A percentile compares a stretch with the other conserved stretches of the same genome.
These are phyloP conservation scores for Leucosporidium scottii DNA, from an alignment of 768 basidiomycete species.

Conservation along the genomic window DNA sequence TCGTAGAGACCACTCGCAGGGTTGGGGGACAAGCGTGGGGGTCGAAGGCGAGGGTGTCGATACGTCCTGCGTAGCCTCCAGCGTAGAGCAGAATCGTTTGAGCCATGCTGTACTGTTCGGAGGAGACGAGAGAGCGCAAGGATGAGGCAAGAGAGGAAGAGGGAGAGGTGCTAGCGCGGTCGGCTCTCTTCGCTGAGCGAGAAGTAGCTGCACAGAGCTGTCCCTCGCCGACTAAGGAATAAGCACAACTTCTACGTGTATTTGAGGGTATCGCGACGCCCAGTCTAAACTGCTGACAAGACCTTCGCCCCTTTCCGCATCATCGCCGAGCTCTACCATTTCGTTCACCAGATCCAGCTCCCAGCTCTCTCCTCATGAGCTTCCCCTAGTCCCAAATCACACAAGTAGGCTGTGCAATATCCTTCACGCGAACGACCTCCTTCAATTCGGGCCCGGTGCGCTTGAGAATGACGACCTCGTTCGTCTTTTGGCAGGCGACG, in stretches of 20 bases:
- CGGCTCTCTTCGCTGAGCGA: too few species aligned
- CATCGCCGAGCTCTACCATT: too few species aligned
- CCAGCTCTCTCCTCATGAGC: not conserved
- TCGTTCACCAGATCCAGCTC: not conserved
- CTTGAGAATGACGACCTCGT: conserved; percentile 20
- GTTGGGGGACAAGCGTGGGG: not conserved
- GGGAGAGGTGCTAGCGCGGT: too few species aligned
- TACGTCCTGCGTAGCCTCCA: conserved; percentile 16
- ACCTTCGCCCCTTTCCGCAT: too few species aligned
- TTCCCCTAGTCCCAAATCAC: conserved; percentile 7
- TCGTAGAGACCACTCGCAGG: not conserved
- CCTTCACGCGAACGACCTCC: conserved; percentile 19
- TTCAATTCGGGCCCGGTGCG: not conserved
- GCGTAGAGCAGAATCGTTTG: not conserved
- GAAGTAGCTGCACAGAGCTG: too few species aligned
- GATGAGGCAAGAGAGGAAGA: too few species aligned
- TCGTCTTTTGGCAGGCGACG: conserved; percentile 23
- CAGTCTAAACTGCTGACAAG: too few species aligned
- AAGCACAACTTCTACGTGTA: too few species aligned
- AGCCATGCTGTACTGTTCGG: too few species aligned
- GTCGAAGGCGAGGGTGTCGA: conserved; percentile 18
- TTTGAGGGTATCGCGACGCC: too few species aligned
- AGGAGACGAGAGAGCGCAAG: too few species aligned
- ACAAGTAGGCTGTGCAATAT: conserved; percentile 15
- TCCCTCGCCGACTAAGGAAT: too few species aligned